phyloP scores from a whole-genome alignment of 2,329 filamentous ascomycete genomes.

The Aureobasidium subglaciale region DNA sequence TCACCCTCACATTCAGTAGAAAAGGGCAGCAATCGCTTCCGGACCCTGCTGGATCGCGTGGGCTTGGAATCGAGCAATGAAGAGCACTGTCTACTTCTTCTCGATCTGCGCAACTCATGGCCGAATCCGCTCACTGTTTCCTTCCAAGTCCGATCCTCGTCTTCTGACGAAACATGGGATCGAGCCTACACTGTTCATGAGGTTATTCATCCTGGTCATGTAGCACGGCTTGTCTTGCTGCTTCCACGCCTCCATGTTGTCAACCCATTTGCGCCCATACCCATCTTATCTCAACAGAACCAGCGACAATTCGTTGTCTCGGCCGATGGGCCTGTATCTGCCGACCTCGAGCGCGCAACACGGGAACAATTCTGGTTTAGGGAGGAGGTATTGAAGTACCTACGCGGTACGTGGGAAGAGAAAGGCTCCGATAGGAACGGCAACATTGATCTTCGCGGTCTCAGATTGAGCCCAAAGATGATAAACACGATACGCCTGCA shows the following conservation, averaged over 20 bases:
- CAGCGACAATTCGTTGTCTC: conserved; percentile 91
- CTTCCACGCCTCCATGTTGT: conserved; percentile 67
- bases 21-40: conserved; percentile 32
- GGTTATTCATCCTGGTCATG: conserved; percentile 51
- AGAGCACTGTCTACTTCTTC: conserved; percentile 68
- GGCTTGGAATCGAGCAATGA: conserved; percentile 37
- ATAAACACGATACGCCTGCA: conserved; percentile 76
- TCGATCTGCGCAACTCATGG: conserved; percentile 88
- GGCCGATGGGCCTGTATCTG: conserved; percentile 61
- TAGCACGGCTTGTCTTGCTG: conserved; percentile 67
- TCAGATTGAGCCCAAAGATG: conserved; percentile 70
- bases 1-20: conserved; percentile 1
- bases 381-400: conserved; percentile 65
- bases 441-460: conserved; percentile 65
- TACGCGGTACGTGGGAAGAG: conserved; percentile 67
- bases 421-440: conserved; percentile 54
- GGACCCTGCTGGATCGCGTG: conserved; percentile 38
- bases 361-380: conserved; percentile 90
- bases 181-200: conserved; percentile 34
- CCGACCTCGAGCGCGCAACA: conserved; percentile 68
- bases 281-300: conserved; percentile 70
- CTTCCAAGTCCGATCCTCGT: conserved; percentile 39
- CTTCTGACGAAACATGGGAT: conserved; percentile 18
- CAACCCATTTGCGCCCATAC: conserved; percentile 71
- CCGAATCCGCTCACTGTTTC: conserved; percentile 67